A percentile compares a stretch with the other conserved stretches of the same genome.
Conservation (phyloP, 768 basidiomycete species). For the Neoboletus subvelutipes region DNA sequence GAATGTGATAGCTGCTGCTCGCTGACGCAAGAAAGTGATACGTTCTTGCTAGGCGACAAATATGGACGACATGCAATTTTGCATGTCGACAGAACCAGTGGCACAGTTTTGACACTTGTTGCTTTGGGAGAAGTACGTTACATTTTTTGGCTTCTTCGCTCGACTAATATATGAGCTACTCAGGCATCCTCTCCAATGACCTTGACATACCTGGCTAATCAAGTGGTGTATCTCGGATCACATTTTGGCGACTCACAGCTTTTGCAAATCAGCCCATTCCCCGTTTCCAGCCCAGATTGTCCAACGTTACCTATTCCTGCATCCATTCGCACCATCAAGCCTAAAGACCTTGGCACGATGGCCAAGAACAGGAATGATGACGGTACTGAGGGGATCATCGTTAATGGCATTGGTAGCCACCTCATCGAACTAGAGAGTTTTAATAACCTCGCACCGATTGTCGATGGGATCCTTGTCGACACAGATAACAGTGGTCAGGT, state of each 20-base stretch:
- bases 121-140: constrained; percentile 69
- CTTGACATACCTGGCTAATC: constrained; percentile 68
- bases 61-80: constrained; percentile 72
- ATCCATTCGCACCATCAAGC: constrained; percentile 43
- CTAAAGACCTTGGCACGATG: constrained; percentile 37
- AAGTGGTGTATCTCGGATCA: constrained; percentile 76
- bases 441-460: constrained; percentile 80
- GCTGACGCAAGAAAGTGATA: constrained; percentile 44
- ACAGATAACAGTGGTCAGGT: constrained; percentile 71
- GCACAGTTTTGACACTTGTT: constrained; percentile 45
- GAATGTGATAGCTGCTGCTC: constrained; percentile 46
- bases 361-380: constrained; percentile 35
- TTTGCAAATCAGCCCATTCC: constrained; percentile 51
- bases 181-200: constrained; percentile 72
- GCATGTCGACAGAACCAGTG: constrained; percentile 46
- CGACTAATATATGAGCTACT: background rate
- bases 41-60: constrained; percentile 64
- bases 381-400: constrained; percentile 43
- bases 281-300: constrained; percentile 39
- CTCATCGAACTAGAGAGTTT: constrained; percentile 62
- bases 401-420: constrained; percentile 54
- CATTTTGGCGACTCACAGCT: constrained; percentile 82
- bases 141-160: background rate
- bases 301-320: constrained; percentile 54
- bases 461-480: constrained; percentile 78